Percentiles rank a stretch among this genome's conserved stretches.
Evolutionary conservation across 2,329 filamentous ascomycete genomes (phyloP).

Genomic region (Ilyonectria sp.): DNA sequence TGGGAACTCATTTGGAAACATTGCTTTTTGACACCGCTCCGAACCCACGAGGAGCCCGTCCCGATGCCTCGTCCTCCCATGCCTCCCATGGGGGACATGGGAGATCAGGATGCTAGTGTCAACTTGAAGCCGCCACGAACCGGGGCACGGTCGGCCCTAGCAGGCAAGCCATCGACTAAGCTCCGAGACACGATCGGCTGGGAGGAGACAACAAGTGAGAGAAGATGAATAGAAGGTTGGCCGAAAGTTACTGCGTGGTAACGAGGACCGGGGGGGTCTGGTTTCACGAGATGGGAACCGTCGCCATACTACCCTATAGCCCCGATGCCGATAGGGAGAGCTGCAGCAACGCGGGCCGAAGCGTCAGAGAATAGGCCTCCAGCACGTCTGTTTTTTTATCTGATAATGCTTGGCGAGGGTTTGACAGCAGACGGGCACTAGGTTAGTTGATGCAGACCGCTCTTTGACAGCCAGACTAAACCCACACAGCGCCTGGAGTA

Average conservation of each 20-base stretch:
- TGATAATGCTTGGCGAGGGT: conserved; percentile 14
- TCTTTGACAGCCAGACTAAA: conserved; percentile 44
- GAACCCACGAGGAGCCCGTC: conserved; percentile 30
- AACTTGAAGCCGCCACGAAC: conserved; percentile 36
- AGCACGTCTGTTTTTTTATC: neutral
- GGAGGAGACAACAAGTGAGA: conserved; percentile 40
- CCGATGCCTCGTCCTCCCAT: conserved; percentile 23
- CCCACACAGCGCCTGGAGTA: conserved; percentile 30
- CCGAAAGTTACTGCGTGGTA: neutral
- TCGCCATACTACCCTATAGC: conserved; percentile 3
- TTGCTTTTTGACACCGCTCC: conserved; percentile 38
- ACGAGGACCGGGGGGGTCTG: neutral
- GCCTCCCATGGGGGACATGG: neutral
- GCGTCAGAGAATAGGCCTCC: neutral
- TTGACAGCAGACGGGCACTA: conserved; percentile 34
- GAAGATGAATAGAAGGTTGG: conserved; percentile 28
- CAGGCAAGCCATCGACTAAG: conserved; percentile 28
- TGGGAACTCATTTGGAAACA: conserved; percentile 31
- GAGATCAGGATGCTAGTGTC: conserved; percentile 36
- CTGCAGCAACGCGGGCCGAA: neutral
- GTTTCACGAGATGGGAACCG: conserved; percentile 5
- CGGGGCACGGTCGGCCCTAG: conserved; percentile 37
- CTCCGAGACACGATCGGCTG: conserved; percentile 25
- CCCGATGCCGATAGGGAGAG: neutral
- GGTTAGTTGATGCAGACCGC: conserved; percentile 46